These are phyloP conservation scores for Metarhizium sp. DNA, from an alignment of 2,329 filamentous ascomycete species.

Conservation along the genomic window DNA sequence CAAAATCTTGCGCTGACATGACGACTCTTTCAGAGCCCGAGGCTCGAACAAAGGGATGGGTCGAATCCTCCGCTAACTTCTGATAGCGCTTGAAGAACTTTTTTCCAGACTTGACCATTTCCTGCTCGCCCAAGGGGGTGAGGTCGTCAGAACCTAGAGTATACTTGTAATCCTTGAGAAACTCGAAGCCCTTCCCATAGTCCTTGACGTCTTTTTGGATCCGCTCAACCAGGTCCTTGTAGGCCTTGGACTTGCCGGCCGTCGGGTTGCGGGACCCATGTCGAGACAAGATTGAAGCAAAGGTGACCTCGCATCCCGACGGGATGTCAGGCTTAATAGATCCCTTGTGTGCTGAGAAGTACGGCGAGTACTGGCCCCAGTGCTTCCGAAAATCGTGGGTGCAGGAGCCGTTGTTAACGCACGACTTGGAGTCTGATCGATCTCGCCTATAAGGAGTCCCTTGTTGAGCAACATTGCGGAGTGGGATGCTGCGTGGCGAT, in stretches of 20 bases:
- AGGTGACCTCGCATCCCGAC: constrained; percentile 61
- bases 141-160: constrained; percentile 60
- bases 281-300: constrained; percentile 72
- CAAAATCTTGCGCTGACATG: constrained; percentile 66
- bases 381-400: constrained; percentile 49
- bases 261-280: constrained; percentile 84
- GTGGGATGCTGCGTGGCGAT: neutral
- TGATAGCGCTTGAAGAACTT: constrained; percentile 70
- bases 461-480: neutral
- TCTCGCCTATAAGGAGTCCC: constrained; percentile 3
- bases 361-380: constrained; percentile 87
- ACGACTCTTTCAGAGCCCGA: constrained; percentile 63
- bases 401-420: constrained; percentile 30
- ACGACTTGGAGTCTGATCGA: constrained; percentile 1
- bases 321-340: constrained; percentile 52
- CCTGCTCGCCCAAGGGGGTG: constrained; percentile 54
- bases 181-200: constrained; percentile 57
- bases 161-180: constrained; percentile 65
- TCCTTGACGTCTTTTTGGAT: constrained; percentile 49
- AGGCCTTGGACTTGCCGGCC: constrained; percentile 51
- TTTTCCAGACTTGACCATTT: constrained; percentile 65
- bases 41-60: constrained; percentile 61
- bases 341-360: constrained; percentile 61
- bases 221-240: constrained; percentile 52
- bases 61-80: constrained; percentile 39